phyloP scores from a whole-genome alignment of 2,329 filamentous ascomycete genomes.

The Alternaria postmessia region DNA sequence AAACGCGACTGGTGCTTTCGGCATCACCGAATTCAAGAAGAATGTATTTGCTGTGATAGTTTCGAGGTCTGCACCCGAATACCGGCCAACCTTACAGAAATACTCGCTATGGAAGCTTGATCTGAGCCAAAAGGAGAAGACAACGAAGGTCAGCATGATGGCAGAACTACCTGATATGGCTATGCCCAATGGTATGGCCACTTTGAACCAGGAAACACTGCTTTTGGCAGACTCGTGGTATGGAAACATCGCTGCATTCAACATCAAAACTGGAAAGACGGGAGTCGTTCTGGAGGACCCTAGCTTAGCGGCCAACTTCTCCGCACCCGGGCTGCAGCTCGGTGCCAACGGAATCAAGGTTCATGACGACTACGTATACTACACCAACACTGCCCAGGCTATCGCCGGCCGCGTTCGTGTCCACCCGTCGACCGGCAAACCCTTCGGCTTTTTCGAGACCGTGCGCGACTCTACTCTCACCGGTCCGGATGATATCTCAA shows the following conservation, averaged over 20 bases:
- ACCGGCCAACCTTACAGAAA: slow-evolving; percentile 11
- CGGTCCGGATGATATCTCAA: slow-evolving; percentile 30
- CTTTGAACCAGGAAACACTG: slow-evolving; percentile 24
- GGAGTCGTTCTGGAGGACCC: slow-evolving; percentile 21
- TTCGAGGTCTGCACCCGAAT: slow-evolving; percentile 18
- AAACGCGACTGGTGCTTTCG: slow-evolving; percentile 35
- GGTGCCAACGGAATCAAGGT: slow-evolving; percentile 38
- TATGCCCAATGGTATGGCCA: slow-evolving; percentile 36
- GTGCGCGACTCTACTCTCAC: slow-evolving; percentile 7
- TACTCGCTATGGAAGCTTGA: slow-evolving; percentile 32
- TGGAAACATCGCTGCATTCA: slow-evolving; percentile 26
- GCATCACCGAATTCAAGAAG: slow-evolving; percentile 47
- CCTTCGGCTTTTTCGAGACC: slow-evolving; percentile 13
- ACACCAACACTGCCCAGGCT: slow-evolving; percentile 23
- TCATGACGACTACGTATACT: slow-evolving; percentile 25
- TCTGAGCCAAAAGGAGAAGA: slow-evolving; percentile 1
- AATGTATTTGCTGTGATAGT: slow-evolving; percentile 48
- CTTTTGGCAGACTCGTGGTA: slow-evolving; percentile 34
- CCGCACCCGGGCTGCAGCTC: slow-evolving; percentile 7
- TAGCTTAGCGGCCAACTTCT: slow-evolving; percentile 21
- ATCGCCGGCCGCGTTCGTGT: slow-evolving; percentile 25
- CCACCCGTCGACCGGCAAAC: slow-evolving; percentile 11
- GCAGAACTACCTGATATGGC: slow-evolving; percentile 19
- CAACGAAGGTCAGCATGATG: slow-evolving; percentile 19
- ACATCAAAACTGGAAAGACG: slow-evolving; percentile 17